These are phyloP conservation scores for Coleophoma eucalyptorum DNA, from an alignment of 2,329 filamentous ascomycete genomes.

Conservation along the genomic window DNA sequence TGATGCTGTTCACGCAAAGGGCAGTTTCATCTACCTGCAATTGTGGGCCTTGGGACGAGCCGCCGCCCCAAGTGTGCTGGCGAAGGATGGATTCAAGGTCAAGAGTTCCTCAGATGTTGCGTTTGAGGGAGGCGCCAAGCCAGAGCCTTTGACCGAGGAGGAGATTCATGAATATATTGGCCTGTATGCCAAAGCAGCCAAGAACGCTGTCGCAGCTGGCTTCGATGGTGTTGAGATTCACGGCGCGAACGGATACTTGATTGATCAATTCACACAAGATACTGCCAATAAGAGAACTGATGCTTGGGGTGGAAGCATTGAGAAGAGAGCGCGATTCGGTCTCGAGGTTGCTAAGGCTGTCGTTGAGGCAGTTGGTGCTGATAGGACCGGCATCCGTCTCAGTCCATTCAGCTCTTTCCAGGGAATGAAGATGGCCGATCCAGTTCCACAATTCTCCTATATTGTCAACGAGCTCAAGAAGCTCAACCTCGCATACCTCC, in stretches of 20 bases:
- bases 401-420: constrained; percentile 60
- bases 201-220: constrained; percentile 45
- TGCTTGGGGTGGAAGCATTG: constrained; percentile 44
- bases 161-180: constrained; percentile 32
- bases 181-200: constrained; percentile 26
- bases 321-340: constrained; percentile 46
- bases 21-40: constrained; percentile 54
- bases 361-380: constrained; percentile 43
- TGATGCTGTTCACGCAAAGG: constrained; percentile 54
- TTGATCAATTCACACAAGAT: constrained; percentile 22
- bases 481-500: constrained; percentile 55
- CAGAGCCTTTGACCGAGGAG: constrained; percentile 31
- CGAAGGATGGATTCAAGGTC: constrained; percentile 17
- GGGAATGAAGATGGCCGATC: constrained; percentile 59
- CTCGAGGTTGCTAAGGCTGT: constrained; percentile 50
- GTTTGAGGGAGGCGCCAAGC: constrained; percentile 16
- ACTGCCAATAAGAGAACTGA: constrained; percentile 52
- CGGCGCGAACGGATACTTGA: constrained; percentile 17
- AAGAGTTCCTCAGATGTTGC: constrained; percentile 17
- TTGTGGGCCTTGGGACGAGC: constrained; percentile 56
- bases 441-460: constrained; percentile 59
- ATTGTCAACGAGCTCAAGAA: constrained; percentile 46
- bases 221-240: constrained; percentile 49
- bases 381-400: constrained; percentile 52
- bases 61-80: constrained; percentile 10